Evolutionary conservation across 495 filamentous ascomycete genomes (phyloP).

Genomic region (Hypoxylon rickii): DNA sequence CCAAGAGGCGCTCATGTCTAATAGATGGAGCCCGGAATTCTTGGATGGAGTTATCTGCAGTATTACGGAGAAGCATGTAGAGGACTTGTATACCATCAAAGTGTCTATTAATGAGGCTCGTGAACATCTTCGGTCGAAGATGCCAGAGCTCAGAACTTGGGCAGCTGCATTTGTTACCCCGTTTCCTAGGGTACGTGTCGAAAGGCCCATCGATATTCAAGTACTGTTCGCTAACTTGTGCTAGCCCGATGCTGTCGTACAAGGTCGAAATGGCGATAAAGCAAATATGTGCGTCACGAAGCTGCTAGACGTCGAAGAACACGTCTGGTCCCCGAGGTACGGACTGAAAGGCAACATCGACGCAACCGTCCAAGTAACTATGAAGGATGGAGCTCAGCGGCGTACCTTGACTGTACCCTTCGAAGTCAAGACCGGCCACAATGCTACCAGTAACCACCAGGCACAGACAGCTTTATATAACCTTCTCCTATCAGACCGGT

Average conservation of each 20-base stretch:
- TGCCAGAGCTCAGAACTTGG: slow-evolving; percentile 79
- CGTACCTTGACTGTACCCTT: slow-evolving; percentile 85
- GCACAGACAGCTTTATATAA: slow-evolving; percentile 96
- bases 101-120: slow-evolving; percentile 71
- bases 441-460: slow-evolving; percentile 75
- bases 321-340: slow-evolving; percentile 96
- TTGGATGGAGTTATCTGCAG: slow-evolving; percentile 65
- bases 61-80: slow-evolving; percentile 72
- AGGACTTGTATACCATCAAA: slow-evolving; percentile 83
- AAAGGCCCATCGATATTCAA: not conserved
- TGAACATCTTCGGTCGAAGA: slow-evolving; percentile 76
- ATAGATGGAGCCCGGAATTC: slow-evolving; percentile 75
- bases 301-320: slow-evolving; percentile 93
- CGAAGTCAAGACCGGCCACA: slow-evolving; percentile 92
- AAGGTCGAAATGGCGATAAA: slow-evolving; percentile 72
- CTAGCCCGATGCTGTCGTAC: slow-evolving; percentile 72
- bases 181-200: slow-evolving; percentile 65
- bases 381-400: slow-evolving; percentile 64
- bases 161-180: slow-evolving; percentile 76
- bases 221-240: slow-evolving; percentile 22
- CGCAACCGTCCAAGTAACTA: slow-evolving; percentile 91
- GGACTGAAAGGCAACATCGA: slow-evolving; percentile 97
- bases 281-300: slow-evolving; percentile 87
- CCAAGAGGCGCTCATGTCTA: slow-evolving; percentile 83
- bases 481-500: slow-evolving; percentile 88